Base-by-base conservation (phyloP, 441 rosid genomes). In the Aleurites moluccanus region DNA sequence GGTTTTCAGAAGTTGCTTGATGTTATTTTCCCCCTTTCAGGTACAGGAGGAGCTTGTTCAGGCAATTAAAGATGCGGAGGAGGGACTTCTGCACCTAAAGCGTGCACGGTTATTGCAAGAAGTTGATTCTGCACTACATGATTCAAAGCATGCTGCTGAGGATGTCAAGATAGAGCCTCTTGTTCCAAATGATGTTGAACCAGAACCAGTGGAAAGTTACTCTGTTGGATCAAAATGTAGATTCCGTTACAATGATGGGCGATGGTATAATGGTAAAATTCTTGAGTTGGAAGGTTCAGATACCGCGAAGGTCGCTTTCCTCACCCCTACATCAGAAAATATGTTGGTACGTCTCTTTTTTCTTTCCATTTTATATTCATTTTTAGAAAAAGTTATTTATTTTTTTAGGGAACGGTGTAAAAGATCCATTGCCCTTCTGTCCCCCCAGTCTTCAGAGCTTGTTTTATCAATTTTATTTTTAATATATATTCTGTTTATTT, bases 181-280 rank as follows among this genome's bases (percentile, higher is more conserved):
- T 56, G 85, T 82, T 68, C 81, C 86, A 25, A 75, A 52, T 42
- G 88, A 79, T 44, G 69, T 85, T 66, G 89, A 87, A 75, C 87
- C 85, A 18, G 90, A 87, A 53, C 82, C 85, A 13, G 9, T 80
- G 66, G 89, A 83, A 38, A 76, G 70, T 67, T 89, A 70, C 78
- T 78, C 82, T 7, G 86, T 89, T 62, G 96, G 95, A 68, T 88
- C 94, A n/a, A 81, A 64, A 42, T 74, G 98, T 69, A 88, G 97
- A 62, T 93, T 96, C 71, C 84, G 91, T 20, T 80, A 88, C 73
- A 83, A 62, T 6, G 84, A 96, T 83, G 99, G 98, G 4, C 97
- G 92, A 20, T 93, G 99, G 99, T 96, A 96, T 82, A 84, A 90
- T 77, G 99, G 97, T 81, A 88, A 84, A 64, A 77, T 93, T 82